Percentiles rank a stretch among this genome's conserved stretches.
phyloP scores from a whole-genome alignment of 768 basidiomycete genomes.

The Hypholoma sublateritium region DNA sequence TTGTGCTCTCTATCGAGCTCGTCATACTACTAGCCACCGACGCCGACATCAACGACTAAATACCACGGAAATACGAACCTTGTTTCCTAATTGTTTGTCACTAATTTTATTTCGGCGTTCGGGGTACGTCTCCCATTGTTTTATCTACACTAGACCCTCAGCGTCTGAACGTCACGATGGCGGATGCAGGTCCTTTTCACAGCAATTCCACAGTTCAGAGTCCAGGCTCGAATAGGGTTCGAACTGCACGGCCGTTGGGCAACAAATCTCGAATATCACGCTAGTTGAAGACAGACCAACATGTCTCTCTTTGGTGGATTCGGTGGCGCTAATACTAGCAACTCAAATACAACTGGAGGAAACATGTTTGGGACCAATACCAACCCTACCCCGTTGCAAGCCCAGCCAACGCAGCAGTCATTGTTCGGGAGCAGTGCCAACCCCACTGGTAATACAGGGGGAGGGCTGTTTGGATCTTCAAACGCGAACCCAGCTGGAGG shows the following conservation, averaged over 20 bases:
- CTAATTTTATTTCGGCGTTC: no score
- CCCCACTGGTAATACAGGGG: constrained; percentile 14
- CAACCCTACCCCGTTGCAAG: constrained; percentile 12
- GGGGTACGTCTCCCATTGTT: no score
- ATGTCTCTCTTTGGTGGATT: constrained; percentile 28
- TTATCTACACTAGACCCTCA: no score
- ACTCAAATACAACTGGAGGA: constrained; percentile 16
- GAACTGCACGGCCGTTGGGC: no score
- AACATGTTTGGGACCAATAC: constrained; percentile 22
- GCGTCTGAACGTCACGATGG: no score
- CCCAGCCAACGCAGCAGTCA: constrained; percentile 13
- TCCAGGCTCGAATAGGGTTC: no score
- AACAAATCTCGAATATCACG: not conserved
- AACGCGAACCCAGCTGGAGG: constrained; percentile 1
- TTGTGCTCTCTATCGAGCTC: not conserved
- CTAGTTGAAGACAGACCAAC: not conserved
- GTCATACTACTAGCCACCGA: not conserved
- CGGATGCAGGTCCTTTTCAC: no score
- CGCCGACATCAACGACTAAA: not conserved
- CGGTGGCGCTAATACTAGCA: constrained; percentile 6
- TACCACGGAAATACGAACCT: no score
- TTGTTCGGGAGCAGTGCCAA: constrained; percentile 10
- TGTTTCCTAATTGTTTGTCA: no score
- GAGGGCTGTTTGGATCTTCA: constrained; percentile 24
- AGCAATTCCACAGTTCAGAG: no score